Base-by-base conservation (phyloP, 306 rosid species). In the Delonix regia region DNA sequence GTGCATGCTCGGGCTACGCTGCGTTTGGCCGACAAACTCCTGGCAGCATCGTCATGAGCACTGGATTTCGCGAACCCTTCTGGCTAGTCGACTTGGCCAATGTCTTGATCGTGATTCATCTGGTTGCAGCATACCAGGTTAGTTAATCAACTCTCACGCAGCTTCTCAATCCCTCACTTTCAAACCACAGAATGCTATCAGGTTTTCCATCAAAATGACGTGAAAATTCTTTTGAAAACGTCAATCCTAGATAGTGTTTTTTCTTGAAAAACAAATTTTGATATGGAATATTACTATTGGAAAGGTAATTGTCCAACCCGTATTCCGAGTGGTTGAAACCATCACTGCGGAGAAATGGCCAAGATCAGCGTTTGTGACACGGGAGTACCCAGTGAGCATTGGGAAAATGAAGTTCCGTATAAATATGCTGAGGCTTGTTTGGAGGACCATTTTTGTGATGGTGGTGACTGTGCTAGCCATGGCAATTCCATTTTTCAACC, bases 51-150 rank as follows among this genome's bases (percentile, higher is more conserved):
- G 73, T 92, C n/a, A 76, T 87, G 63, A 87, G 91, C 34, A 85
- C 89, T 61, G 94, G 91, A 11, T 85, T 78, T 75, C 81, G 77
- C 24, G 77, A 85, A 41, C 85, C 91, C 13, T 85, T 78, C 57
- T 92, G 94, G 93, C 83, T 88, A n/a, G 25, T 92, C 56, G 79
- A 83, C 68, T 22, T 84, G 22, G 93, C 86, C 70, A 90, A 92
- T 64, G 57, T 85, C 57, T 84, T 87, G 68, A 87, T 90, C 73
- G 63, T 87, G 21, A 83, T 92, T 45, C 94, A 92, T 67, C 39
- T 92, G 7, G 27, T 83, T 30, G 97, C 90, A 52, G 94, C 91
- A 57, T 92, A 78, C 75, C 97, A 89, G 94, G 93, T 91, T 59
- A 11, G 24, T 14, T 48, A 48, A 48, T 2, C 12, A n/a, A n/a